Evolutionary conservation across 129 eudicot species (phyloP).

Genomic region (Saussurea involucrata): DNA sequence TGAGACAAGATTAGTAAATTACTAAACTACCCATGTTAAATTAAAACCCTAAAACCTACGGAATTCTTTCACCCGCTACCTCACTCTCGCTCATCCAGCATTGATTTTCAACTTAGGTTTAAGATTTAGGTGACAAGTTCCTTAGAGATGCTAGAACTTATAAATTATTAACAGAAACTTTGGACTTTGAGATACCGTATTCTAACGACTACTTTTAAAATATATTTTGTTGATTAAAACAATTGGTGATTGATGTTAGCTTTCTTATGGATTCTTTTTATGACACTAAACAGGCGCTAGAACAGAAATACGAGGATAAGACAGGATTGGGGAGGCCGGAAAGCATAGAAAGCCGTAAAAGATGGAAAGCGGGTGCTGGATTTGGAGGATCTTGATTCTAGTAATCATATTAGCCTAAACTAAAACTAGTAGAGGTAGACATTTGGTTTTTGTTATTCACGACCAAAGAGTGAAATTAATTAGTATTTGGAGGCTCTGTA

Average conservation of each 20-base stretch:
- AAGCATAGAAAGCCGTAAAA: conserved; percentile 50
- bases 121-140: no score
- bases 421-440: background rate
- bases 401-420: no score
- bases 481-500: background rate
- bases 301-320: conserved; percentile 64
- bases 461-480: background rate
- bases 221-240: background rate
- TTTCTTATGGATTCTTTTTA: conserved; percentile 10
- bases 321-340: conserved; percentile 80
- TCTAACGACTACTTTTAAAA: no score
- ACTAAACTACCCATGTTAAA: background rate
- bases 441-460: background rate
- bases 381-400: conserved; percentile 56
- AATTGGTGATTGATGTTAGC: conserved; percentile 1
- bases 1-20: background rate
- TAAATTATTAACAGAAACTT: no score
- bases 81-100: background rate
- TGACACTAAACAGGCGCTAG: conserved; percentile 50
- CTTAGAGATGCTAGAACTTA: no score
- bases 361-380: conserved; percentile 62
- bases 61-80: background rate
- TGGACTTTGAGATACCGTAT: no score
- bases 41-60: background rate
- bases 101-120: no score